Percentiles rank a stretch among this genome's conserved stretches.
These are phyloP conservation scores for Colletotrichum chrysophilum DNA, from an alignment of 2,329 filamentous ascomycete species.

Conservation along the genomic window DNA sequence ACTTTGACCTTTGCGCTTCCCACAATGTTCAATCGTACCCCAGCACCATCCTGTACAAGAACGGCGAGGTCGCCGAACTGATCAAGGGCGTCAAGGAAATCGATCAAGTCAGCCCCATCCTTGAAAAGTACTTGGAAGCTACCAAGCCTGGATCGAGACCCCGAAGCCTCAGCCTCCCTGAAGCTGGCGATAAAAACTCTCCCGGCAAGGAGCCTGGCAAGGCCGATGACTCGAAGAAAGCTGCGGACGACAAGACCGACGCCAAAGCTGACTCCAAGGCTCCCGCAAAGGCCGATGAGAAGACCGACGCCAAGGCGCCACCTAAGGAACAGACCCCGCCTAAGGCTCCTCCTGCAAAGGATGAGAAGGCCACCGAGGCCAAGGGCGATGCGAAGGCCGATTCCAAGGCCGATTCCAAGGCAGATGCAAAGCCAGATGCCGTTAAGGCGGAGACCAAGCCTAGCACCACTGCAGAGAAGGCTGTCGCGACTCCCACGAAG, in stretches of 20 bases:
- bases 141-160: constrained; percentile 84
- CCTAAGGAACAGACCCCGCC: constrained; percentile 24
- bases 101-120: constrained; percentile 66
- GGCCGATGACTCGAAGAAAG: constrained; percentile 24
- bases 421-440: constrained; percentile 27
- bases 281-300: constrained; percentile 32
- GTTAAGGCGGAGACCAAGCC: constrained; percentile 21
- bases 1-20: constrained; percentile 76
- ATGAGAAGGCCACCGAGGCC: constrained; percentile 31
- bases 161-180: constrained; percentile 69
- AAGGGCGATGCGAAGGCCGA: constrained; percentile 28
- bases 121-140: constrained; percentile 79
- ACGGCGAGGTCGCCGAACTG: constrained; percentile 71
- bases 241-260: constrained; percentile 24
- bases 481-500: constrained; percentile 39
- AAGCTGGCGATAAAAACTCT: constrained; percentile 65
- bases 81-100: constrained; percentile 74
- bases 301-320: constrained; percentile 30
- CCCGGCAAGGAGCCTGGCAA: constrained; percentile 36
- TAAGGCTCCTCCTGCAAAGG: constrained; percentile 13
- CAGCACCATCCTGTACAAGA: constrained; percentile 78
- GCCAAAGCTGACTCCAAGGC: constrained; percentile 22
- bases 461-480: constrained; percentile 21
- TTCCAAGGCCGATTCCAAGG: constrained; percentile 28
- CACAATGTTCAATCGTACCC: constrained; percentile 76